phyloP scores from a whole-genome alignment of 1,139 yeast species.

The Eremothecium sinecaudum region DNA sequence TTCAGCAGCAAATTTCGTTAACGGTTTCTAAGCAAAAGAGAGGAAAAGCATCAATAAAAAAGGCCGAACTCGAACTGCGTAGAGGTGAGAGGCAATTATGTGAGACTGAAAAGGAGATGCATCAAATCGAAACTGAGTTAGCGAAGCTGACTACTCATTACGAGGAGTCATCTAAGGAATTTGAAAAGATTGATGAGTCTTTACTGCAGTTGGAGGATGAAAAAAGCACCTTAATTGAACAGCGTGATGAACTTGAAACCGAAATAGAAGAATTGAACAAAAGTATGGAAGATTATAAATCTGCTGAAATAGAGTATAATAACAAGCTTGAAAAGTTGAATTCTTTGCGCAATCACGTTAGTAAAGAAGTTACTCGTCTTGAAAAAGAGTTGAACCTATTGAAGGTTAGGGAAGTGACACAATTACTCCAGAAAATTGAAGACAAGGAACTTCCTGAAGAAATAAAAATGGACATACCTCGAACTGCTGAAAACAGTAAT shows the following conservation, averaged over 20 bases:
- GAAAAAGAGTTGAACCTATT: slow-evolving; percentile 36
- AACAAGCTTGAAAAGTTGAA: slow-evolving; percentile 55
- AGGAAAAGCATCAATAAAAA: slow-evolving; percentile 52
- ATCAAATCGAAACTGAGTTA: slow-evolving; percentile 42
- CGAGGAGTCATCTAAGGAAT: slow-evolving; percentile 20
- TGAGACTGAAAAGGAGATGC: slow-evolving; percentile 25
- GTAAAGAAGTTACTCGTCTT: slow-evolving; percentile 34
- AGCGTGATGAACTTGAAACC: slow-evolving; percentile 32
- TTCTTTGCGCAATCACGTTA: slow-evolving; percentile 36
- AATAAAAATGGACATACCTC: slow-evolving; percentile 19
- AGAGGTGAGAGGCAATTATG: slow-evolving; percentile 42
- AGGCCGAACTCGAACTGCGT: slow-evolving; percentile 56
- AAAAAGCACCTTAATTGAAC: slow-evolving; percentile 20
- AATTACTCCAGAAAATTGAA: slow-evolving; percentile 17
- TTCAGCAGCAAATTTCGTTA: slow-evolving; percentile 58
- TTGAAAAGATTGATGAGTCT: slow-evolving; percentile 32
- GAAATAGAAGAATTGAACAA: slow-evolving; percentile 44
- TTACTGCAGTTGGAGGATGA: slow-evolving; percentile 31
- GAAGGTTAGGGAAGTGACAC: slow-evolving; percentile 43
- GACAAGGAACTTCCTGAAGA: slow-evolving; percentile 8
- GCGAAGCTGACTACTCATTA: slow-evolving; percentile 42
- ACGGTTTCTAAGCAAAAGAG: slow-evolving; percentile 50
- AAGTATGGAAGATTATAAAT: slow-evolving; percentile 51
- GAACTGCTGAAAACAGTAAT: slow-evolving; percentile 20
- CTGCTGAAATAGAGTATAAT: slow-evolving; percentile 60